phyloP scores from a whole-genome alignment of 257 asterid genomes.

The Solanum paucissectum region DNA sequence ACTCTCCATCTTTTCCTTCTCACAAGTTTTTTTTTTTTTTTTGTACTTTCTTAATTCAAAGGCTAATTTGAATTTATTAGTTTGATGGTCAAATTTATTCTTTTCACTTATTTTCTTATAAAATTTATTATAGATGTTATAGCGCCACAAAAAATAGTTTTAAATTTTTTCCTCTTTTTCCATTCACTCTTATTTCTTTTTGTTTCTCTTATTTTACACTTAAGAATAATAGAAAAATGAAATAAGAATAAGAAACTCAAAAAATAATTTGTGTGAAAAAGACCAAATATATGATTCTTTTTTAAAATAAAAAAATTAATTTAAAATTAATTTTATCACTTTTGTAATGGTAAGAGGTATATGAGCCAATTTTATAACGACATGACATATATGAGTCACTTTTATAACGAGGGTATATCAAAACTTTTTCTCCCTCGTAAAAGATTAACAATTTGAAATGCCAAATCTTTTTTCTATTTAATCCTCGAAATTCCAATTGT shows the following conservation, averaged over 20 bases:
- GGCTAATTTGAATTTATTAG: neutral
- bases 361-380: too few species aligned
- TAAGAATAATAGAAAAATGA: neutral
- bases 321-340: neutral
- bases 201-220: neutral
- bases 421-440: too few species aligned
- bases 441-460: neutral
- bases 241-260: neutral
- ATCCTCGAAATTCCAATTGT: neutral
- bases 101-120: neutral
- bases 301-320: too few species aligned
- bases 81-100: too few species aligned
- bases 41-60: neutral
- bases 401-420: too few species aligned
- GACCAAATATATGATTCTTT: neutral
- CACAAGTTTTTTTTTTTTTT: too few species aligned
- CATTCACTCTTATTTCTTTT: neutral
- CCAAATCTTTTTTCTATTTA: neutral
- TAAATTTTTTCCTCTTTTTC: too few species aligned
- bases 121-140: too few species aligned
- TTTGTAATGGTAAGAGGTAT: too few species aligned
- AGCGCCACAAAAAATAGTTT: neutral
- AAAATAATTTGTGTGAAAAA: neutral
- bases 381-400: accelerated
- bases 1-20: too few species aligned